Evolutionary conservation across 805 yeast species (phyloP), one percentile per base, ranked within the genome.

Genomic region (Nematodospora valgi): DNA sequence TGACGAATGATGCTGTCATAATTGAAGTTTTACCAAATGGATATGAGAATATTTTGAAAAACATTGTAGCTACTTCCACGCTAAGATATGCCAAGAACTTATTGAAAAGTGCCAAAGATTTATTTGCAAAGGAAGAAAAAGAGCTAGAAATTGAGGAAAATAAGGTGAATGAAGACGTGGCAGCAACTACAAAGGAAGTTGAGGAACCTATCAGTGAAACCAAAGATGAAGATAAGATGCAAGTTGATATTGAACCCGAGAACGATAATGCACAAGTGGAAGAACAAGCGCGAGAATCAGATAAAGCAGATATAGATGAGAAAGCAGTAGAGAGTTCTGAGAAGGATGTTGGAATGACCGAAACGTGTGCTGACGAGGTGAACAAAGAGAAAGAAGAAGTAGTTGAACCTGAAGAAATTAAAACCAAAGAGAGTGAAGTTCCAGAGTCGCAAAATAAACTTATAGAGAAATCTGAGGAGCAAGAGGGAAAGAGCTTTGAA

Each of bases 21-120:
- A 44, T 59, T 8, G 43, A 46, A 18, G 48, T 47, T n/a, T 41
- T 44, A 23, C 35, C 45, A 14, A 44, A 43, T 10, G 35, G 40
- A 25, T 55, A 47, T 40, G 52, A 49, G 17, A 36, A 32, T 23
- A 38, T 34, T 7, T 45, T 59, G 39, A 54, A 49, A 33, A 39
- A 43, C 12, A 46, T 54, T 3, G 47, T 58, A 1, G 42, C 55
- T 7, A 45, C 48, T 5, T 49, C 56, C 3, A 38, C 51, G 2
- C 31, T 40, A n/a, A 30, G 40, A 12, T 43, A 40, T 29, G 28
- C 40, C n/a, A 41, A 34, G 27, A 38, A 34, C 28, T 36, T 33
- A 30, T 25, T 34, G 13, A 28, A 23, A 12, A 12, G 19, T 14
- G 34, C 40, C 9, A 32, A 30, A n/a, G 44, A 40, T 9, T 25